A percentile compares a stretch with the other conserved stretches of the same genome.
Evolutionary conservation across 2,329 filamentous ascomycete genomes (phyloP).

Genomic region (Alternaria sp.): DNA sequence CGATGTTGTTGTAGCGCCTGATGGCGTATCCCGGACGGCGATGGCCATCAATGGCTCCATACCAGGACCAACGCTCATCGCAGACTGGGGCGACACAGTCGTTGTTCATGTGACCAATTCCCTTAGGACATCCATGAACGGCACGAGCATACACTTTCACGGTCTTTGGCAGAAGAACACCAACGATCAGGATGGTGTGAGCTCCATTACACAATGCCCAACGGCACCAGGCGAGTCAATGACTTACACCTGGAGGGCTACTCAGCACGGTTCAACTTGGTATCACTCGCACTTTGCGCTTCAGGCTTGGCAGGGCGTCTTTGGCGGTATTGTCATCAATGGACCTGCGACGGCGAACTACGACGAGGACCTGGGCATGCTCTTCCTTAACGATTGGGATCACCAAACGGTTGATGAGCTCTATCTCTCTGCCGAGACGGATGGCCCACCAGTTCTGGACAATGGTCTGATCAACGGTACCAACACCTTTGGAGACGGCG

Average conservation of each 20-base stretch:
- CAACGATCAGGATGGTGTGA: constrained; percentile 39
- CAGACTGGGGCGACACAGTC: constrained; percentile 49
- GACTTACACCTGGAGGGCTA: constrained; percentile 46
- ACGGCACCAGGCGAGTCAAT: constrained; percentile 28
- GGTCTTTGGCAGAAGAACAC: constrained; percentile 42
- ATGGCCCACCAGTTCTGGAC: constrained; percentile 46
- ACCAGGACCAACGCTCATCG: constrained; percentile 54
- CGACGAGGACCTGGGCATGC: constrained; percentile 53
- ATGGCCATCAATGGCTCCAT: constrained; percentile 52
- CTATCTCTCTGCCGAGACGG: constrained; percentile 34
- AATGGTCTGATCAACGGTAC: constrained; percentile 55
- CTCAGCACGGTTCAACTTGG: constrained; percentile 51
- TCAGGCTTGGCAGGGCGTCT: constrained; percentile 51
- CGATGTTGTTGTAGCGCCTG: constrained; percentile 56
- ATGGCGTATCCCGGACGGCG: constrained; percentile 57
- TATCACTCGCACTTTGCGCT: constrained; percentile 53
- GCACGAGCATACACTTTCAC: constrained; percentile 43
- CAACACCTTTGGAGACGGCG: constrained; percentile 46
- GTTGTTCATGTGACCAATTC: constrained; percentile 47
- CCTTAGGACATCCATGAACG: constrained; percentile 33
- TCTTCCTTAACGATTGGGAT: constrained; percentile 54
- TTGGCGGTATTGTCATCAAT: constrained; percentile 51
- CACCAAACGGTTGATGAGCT: constrained; percentile 50
- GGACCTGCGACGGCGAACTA: constrained; percentile 50
- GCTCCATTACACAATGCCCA: constrained; percentile 43